Conservation (phyloP, 305 asterid species). For the Galium porrigens region DNA sequence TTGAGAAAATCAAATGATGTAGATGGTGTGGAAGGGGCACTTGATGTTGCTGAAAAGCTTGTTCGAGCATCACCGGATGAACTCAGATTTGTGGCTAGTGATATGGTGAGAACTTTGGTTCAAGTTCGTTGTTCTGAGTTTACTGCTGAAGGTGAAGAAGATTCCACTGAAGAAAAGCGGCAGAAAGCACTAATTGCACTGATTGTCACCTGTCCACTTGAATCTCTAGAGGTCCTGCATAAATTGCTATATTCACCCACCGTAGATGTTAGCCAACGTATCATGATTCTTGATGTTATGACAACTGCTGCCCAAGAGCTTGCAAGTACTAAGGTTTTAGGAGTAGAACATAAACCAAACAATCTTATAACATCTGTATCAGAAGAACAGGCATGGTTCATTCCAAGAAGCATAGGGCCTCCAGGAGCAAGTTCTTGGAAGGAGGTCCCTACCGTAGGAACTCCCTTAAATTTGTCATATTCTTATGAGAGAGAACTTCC, state of each 20-base stretch:
- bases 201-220: slow-evolving; percentile 56
- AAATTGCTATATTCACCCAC: slow-evolving; percentile 64
- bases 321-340: slow-evolving; percentile 36
- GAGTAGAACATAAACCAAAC: slow-evolving; percentile 24
- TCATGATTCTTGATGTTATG: slow-evolving; percentile 82
- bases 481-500: slow-evolving; percentile 88
- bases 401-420: slow-evolving; percentile 57
- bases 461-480: slow-evolving; percentile 66
- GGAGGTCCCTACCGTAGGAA: slow-evolving; percentile 51
- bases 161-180: slow-evolving; percentile 72
- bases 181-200: slow-evolving; percentile 67
- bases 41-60: slow-evolving; percentile 74
- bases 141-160: slow-evolving; percentile 77
- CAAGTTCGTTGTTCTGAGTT: slow-evolving; percentile 74
- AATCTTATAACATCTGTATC: slow-evolving; percentile 43
- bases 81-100: slow-evolving; percentile 63
- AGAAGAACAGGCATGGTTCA: slow-evolving; percentile 64
- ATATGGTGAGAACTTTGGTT: slow-evolving; percentile 54
- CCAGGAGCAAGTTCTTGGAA: slow-evolving; percentile 76
- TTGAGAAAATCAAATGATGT: slow-evolving; percentile 81
- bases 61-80: slow-evolving; percentile 94
- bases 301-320: slow-evolving; percentile 84
- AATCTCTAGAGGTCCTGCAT: slow-evolving; percentile 57
- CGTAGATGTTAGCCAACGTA: slow-evolving; percentile 72
- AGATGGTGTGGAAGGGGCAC: slow-evolving; percentile 81